Conservation (phyloP, 2,329 filamentous ascomycete genomes). For the Fusarium zealandicum region DNA sequence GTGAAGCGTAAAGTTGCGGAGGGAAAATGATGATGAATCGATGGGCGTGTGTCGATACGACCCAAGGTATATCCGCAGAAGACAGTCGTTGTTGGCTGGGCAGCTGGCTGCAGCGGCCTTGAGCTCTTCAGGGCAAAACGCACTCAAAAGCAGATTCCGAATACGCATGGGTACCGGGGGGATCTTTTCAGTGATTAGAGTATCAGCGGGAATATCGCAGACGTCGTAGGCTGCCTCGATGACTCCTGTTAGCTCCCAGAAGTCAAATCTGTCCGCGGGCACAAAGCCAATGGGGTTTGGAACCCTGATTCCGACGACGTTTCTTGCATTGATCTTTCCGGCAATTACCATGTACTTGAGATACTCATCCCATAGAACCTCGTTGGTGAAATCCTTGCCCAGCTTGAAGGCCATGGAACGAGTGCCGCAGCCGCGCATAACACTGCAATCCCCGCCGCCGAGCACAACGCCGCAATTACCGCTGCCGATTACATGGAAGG, state of each 20-base stretch:
- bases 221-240: slow-evolving; percentile 2
- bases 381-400: slow-evolving; percentile 6
- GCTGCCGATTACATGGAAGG: slow-evolving; percentile 27
- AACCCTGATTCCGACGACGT: slow-evolving; percentile 5
- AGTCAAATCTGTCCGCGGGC: not conserved
- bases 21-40: no score
- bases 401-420: slow-evolving; percentile 26
- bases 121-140: slow-evolving; percentile 18
- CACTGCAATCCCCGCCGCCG: not conserved
- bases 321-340: not conserved
- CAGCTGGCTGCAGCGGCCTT: slow-evolving; percentile 7
- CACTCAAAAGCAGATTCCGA: slow-evolving; percentile 29
- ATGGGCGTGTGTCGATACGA: no score
- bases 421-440: no score
- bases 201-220: slow-evolving; percentile 29
- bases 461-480: slow-evolving; percentile 36
- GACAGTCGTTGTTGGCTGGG: slow-evolving; percentile 30
- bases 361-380: slow-evolving; percentile 26
- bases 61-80: slow-evolving; percentile 34
- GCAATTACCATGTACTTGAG: not conserved
- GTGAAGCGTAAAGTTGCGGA: slow-evolving; percentile 45
- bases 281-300: slow-evolving; percentile 9
- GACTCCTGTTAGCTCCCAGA: slow-evolving; percentile 15
- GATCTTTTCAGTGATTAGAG: slow-evolving; percentile 28
- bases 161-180: slow-evolving; percentile 33